Conservation (phyloP, 2,329 filamentous ascomycete genomes). For the Ophiostoma himal-ulmi region DNA sequence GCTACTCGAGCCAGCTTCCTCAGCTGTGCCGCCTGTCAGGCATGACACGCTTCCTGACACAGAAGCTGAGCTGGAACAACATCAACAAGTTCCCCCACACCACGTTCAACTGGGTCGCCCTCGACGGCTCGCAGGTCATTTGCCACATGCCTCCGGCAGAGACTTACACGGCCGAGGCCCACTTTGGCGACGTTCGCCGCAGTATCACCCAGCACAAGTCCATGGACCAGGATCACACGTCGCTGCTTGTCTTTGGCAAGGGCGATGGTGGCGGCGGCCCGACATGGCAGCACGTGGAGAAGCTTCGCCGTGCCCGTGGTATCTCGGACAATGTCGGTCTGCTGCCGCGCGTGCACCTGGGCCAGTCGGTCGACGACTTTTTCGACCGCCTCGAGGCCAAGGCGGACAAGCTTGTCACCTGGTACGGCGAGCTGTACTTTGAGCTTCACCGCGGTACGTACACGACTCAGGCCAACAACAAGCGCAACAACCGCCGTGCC, state of each 20-base stretch:
- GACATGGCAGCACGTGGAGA: slow-evolving; percentile 89
- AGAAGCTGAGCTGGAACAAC: slow-evolving; percentile 99
- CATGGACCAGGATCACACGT: slow-evolving; percentile 85
- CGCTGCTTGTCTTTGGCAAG: slow-evolving; percentile 89
- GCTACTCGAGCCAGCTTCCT: slow-evolving; percentile 90
- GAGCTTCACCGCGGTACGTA: slow-evolving; percentile 96
- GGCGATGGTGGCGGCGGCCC: slow-evolving; percentile 94
- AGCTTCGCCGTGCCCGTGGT: slow-evolving; percentile 84
- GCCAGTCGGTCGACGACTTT: slow-evolving; percentile 87
- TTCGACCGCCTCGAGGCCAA: slow-evolving; percentile 81
- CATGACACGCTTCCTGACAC: slow-evolving; percentile 94
- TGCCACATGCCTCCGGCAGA: slow-evolving; percentile 96
- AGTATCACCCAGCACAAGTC: slow-evolving; percentile 92
- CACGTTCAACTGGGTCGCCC: slow-evolving; percentile 96
- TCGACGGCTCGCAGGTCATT: slow-evolving; percentile 92
- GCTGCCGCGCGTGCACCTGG: slow-evolving; percentile 75
- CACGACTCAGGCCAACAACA: slow-evolving; percentile 96
- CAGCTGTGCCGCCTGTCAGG: slow-evolving; percentile 90
- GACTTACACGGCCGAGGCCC: slow-evolving; percentile 89
- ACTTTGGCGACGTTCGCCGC: slow-evolving; percentile 89
- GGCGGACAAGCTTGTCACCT: slow-evolving; percentile 74
- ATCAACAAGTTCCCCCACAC: slow-evolving; percentile 99
- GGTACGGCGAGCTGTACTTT: slow-evolving; percentile 98
- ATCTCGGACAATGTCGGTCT: slow-evolving; percentile 72
- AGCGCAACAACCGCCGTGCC: slow-evolving; percentile 81